Evolutionary conservation across 2,329 filamentous ascomycete species (phyloP).

Genomic region (Aspergillus versicolor): DNA sequence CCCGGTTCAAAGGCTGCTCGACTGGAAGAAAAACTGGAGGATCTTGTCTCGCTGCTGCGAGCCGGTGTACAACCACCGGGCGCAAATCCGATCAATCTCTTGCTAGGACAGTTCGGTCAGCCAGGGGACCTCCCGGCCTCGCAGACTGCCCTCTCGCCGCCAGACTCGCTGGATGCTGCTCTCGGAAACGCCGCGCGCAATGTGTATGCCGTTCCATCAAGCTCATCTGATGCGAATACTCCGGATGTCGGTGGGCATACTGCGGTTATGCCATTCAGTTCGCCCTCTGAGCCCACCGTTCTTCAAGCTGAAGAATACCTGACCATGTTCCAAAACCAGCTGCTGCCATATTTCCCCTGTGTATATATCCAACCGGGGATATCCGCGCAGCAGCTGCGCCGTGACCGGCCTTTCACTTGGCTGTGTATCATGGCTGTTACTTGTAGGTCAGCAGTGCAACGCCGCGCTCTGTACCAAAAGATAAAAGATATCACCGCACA

Average conservation of each 20-base stretch:
- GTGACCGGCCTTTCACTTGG: slow-evolving; percentile 51
- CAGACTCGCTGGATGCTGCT: neutral
- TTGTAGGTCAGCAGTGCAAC: slow-evolving; percentile 43
- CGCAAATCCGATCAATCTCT: neutral
- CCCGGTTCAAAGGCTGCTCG: slow-evolving; percentile 20
- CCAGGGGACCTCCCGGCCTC: neutral
- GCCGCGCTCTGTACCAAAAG: slow-evolving; percentile 41
- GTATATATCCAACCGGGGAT: slow-evolving; percentile 39
- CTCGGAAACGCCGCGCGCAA: neutral
- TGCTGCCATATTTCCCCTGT: slow-evolving; percentile 48
- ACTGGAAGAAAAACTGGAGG: slow-evolving; percentile 29
- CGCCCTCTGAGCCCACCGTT: neutral
- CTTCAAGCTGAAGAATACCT: slow-evolving; percentile 40
- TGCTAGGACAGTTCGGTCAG: neutral
- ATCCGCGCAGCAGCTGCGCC: slow-evolving; percentile 38
- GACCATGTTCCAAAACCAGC: slow-evolving; percentile 42
- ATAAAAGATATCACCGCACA: slow-evolving; percentile 48
- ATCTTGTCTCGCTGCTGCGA: slow-evolving; percentile 26
- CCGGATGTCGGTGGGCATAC: neutral
- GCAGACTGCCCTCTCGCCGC: neutral
- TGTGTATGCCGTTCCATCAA: neutral
- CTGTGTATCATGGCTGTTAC: slow-evolving; percentile 51
- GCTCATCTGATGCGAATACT: neutral
- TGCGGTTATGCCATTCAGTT: neutral
- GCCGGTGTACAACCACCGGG: neutral